Evolutionary conservation across 371 early-diverging fungal species (phyloP).

Genomic region (Thermomucor indicae-seudaticae): DNA sequence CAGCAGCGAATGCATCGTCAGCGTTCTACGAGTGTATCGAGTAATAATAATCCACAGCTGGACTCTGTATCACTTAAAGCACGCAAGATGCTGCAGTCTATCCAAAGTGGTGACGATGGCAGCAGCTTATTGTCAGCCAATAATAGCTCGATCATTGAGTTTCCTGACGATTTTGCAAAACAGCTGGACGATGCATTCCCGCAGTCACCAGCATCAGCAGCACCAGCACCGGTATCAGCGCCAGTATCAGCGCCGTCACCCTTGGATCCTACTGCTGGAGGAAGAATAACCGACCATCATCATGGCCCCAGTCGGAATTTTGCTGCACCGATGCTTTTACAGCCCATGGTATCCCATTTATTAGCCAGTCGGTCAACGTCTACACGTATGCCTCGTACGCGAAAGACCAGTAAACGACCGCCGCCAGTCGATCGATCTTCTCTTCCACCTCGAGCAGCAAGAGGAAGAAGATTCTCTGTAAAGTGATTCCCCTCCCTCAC

Average conservation of each 20-base stretch:
- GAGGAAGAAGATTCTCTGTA: conserved; percentile 12
- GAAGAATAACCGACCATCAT: no score
- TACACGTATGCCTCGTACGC: conserved; percentile 8
- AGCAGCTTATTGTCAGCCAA: conserved; percentile 2
- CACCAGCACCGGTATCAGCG: no score
- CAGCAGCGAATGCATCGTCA: conserved; percentile 20
- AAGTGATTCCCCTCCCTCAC: conserved; percentile 5
- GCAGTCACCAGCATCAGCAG: no score
- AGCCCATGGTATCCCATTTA: conserved; percentile 2
- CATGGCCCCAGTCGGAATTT: neutral
- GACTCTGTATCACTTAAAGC: conserved; percentile 38
- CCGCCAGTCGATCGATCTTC: conserved; percentile 11
- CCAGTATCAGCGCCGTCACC: no score
- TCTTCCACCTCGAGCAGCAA: conserved; percentile 10
- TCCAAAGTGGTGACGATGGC: conserved; percentile 30
- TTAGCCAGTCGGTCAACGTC: conserved; percentile 13
- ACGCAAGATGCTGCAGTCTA: conserved; percentile 33
- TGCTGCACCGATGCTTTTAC: conserved; percentile 1
- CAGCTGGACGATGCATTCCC: conserved; percentile 1
- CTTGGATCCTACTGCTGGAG: no score
- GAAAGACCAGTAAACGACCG: conserved; percentile 18
- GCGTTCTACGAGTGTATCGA: conserved; percentile 27
- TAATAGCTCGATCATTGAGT: no score
- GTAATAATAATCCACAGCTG: conserved; percentile 17
- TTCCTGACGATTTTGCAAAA: neutral